Evolutionary conservation across 768 basidiomycete species (phyloP).

Genomic region (Mycena epipterygia): DNA sequence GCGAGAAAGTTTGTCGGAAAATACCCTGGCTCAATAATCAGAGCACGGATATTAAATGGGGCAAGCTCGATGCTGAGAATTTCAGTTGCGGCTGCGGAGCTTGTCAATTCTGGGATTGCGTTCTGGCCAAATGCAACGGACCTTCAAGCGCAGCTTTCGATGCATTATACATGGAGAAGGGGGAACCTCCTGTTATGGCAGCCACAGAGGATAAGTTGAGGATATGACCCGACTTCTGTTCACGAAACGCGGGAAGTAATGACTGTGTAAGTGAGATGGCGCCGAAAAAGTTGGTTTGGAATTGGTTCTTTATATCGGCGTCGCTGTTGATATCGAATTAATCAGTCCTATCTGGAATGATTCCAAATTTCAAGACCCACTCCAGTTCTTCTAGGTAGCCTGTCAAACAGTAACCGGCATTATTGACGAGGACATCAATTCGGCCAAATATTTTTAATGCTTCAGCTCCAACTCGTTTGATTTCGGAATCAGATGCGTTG

Average conservation of each 20-base stretch:
- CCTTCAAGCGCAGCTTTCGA: constrained; percentile 45
- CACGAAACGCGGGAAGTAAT: constrained; percentile 42
- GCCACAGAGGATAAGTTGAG: constrained; percentile 43
- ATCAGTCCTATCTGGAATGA: not conserved
- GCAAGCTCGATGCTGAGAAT: constrained; percentile 42
- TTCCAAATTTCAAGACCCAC: not conserved
- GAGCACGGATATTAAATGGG: constrained; percentile 42
- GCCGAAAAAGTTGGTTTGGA: constrained; percentile 46
- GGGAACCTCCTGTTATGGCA: constrained; percentile 30
- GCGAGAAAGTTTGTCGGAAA: constrained; percentile 44
- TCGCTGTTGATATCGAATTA: not conserved
- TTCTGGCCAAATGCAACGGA: not conserved
- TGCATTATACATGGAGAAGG: constrained; percentile 42
- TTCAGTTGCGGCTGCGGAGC: constrained; percentile 35
- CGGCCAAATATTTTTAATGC: constrained; percentile 23
- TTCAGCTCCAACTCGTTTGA: constrained; percentile 16
- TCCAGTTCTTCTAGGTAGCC: constrained; percentile 24
- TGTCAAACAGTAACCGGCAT: constrained; percentile 22
- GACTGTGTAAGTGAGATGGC: constrained; percentile 43
- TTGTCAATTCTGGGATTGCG: not conserved
- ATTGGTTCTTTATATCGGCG: constrained; percentile 38
- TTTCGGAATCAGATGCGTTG: constrained; percentile 27
- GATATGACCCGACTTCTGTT: constrained; percentile 42
- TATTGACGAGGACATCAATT: constrained; percentile 28
- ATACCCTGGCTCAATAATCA: constrained; percentile 43